Evolutionary conservation across 75 land plant species (phyloP), one percentile per base, ranked within the genome.

Genomic region (Adiantum capillusveneris): DNA sequence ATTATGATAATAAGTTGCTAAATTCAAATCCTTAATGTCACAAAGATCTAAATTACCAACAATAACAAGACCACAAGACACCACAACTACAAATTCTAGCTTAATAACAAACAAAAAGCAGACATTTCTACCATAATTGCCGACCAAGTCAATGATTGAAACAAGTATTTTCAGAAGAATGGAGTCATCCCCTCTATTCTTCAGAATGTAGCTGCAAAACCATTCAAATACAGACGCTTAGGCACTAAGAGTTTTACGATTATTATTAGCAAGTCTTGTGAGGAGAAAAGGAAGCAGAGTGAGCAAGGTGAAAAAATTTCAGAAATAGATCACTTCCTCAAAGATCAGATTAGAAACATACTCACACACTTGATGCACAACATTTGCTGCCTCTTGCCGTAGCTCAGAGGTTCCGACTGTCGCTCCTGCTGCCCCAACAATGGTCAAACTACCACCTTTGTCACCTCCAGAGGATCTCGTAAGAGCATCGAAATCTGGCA

Each of bases 151-250:
- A 75, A 94, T 67, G 16, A 83, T 73, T 27, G 82, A 87, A 63
- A 94, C 77, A 34, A 86, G 65, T 44, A 94, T 82, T 29, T 83
- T 53, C 63, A 94, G 68, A 19, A 94, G 70, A 19, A 80, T 78
- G 69, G 85, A 86, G 76, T 94, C 96, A 68, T 94, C 98, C 29
- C 97, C 84, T 74, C 85, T 83, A 59, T 81, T 77, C 31, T 78
- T 72, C 7, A 90, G 41, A 26, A 94, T 64, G 42, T 79, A 94
- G 65, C 98, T 94, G 84, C 28, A 24, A 53, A 34, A 5, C 6
- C 29, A 53, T 5, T 2, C 3, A 53, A 53, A 22, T 6, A 7
- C 49, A 24, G n/a, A n/a, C n/a, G n/a, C n/a, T n/a, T n/a, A n/a
- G n/a, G n/a, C n/a, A n/a, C n/a, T n/a, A n/a, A n/a, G n/a, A n/a